These are phyloP conservation scores for Rhodotorula toruloides DNA, from an alignment of 768 basidiomycete genomes.

Conservation along the genomic window DNA sequence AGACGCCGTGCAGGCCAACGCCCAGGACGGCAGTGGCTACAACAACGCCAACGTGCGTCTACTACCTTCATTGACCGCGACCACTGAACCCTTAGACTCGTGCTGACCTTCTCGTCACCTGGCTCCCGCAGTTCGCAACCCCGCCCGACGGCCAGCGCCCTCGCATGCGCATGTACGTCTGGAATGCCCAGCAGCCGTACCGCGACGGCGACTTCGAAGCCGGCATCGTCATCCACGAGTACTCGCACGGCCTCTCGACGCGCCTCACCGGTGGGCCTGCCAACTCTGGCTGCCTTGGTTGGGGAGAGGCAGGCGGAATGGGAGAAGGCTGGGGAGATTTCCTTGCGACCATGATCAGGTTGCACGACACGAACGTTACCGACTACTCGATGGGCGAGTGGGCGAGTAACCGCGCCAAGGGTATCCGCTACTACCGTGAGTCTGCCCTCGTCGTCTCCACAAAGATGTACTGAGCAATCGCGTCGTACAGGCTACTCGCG, in stretches of 20 bases:
- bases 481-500: no score
- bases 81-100: no score
- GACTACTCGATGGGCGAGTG: slow-evolving; percentile 52
- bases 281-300: slow-evolving; percentile 50
- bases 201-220: slow-evolving; percentile 93
- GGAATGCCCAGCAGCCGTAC: slow-evolving; percentile 85
- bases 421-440: slow-evolving; percentile 56
- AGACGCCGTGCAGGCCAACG: slow-evolving; percentile 89
- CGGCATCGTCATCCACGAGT: slow-evolving; percentile 76
- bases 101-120: not conserved
- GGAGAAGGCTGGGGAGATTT: slow-evolving; percentile 59
- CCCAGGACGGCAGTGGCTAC: slow-evolving; percentile 81
- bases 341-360: slow-evolving; percentile 63
- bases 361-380: slow-evolving; percentile 46
- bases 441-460: no score
- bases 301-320: slow-evolving; percentile 92
- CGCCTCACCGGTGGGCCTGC: slow-evolving; percentile 77
- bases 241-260: slow-evolving; percentile 83
- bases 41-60: slow-evolving; percentile 3
- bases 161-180: slow-evolving; percentile 50
- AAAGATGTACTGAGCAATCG: no score
- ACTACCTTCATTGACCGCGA: not conserved
- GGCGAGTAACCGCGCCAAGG: slow-evolving; percentile 67
- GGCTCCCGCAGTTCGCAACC: slow-evolving; percentile 57
- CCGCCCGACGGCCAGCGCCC: slow-evolving; percentile 48